phyloP scores from a whole-genome alignment of 495 filamentous ascomycete species.

The Parathielavia hyrcaniae region DNA sequence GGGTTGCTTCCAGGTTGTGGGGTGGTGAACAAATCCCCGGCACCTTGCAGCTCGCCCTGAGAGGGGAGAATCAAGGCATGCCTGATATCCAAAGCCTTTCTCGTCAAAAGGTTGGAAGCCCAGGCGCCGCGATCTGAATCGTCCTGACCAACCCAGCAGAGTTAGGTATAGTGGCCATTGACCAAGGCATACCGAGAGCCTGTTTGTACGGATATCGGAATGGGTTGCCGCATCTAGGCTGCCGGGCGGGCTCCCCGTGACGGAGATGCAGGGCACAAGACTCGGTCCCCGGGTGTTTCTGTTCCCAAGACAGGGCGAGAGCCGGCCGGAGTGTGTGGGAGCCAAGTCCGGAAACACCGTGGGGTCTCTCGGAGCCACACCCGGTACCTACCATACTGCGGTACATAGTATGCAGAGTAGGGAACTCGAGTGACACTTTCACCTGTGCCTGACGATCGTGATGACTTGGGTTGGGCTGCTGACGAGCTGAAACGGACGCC shows the following conservation, averaged over 20 bases:
- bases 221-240: constrained; percentile 8
- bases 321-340: not conserved
- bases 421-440: not conserved
- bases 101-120: too few relatives aligned
- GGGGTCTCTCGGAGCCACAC: not conserved
- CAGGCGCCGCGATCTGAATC: too few relatives aligned
- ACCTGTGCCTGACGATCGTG: constrained; percentile 16
- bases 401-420: too few relatives aligned
- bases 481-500: not conserved
- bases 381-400: too few relatives aligned
- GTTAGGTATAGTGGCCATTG: too few relatives aligned
- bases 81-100: too few relatives aligned
- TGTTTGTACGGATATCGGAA: not conserved
- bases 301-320: not conserved
- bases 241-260: constrained; percentile 19
- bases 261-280: constrained; percentile 19
- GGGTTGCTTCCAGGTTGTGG: not conserved
- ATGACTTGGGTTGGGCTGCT: constrained; percentile 9
- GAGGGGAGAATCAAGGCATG: too few relatives aligned
- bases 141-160: too few relatives aligned
- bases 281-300: not conserved
- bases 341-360: not conserved
- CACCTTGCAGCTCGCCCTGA: too few relatives aligned
- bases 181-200: too few relatives aligned
- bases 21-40: not conserved